phyloP scores from a whole-genome alignment of 2,329 filamentous ascomycete genomes.

The Penicillium decumbens region DNA sequence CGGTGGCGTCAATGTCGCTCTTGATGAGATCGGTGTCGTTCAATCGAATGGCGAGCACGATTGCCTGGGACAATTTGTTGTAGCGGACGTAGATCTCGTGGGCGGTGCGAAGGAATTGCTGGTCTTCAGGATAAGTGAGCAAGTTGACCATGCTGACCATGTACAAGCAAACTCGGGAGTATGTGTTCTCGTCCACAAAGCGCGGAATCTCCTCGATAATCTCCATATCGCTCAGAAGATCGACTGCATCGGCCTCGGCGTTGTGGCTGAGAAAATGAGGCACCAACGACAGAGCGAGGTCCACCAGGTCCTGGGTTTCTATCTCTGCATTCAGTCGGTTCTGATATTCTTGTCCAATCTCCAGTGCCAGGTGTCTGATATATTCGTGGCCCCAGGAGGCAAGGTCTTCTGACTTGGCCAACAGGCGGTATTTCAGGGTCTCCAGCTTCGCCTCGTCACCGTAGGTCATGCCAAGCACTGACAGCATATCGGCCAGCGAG shows the following conservation, averaged over 20 bases:
- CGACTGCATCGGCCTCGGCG: conserved; percentile 94
- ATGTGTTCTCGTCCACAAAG: conserved; percentile 91
- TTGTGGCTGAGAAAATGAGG: conserved; percentile 97
- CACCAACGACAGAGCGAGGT: conserved; percentile 77
- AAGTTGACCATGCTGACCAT: conserved; percentile 99
- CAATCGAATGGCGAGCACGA: conserved; percentile 86
- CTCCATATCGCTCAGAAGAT: conserved; percentile 93
- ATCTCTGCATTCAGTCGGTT: conserved; percentile 83
- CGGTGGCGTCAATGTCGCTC: conserved; percentile 72
- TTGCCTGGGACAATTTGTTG: conserved; percentile 87
- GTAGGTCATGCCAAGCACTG: conserved; percentile 97
- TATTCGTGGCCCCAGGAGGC: conserved; percentile 99
- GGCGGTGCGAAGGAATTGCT: conserved; percentile 86
- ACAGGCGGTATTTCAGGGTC: conserved; percentile 88
- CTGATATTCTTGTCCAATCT: conserved; percentile 91
- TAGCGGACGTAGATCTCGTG: conserved; percentile 92
- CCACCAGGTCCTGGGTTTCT: conserved; percentile 73
- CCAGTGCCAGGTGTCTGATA: conserved; percentile 86
- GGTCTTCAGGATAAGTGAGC: conserved; percentile 94
- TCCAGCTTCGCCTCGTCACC: conserved; percentile 94
- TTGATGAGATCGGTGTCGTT: conserved; percentile 82
- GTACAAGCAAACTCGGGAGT: conserved; percentile 87
- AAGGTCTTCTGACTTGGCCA: conserved; percentile 86
- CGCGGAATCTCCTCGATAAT: conserved; percentile 89
- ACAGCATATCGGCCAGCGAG: conserved; percentile 87